phyloP scores from a whole-genome alignment of 768 basidiomycete species.

The Serendipita indica region DNA sequence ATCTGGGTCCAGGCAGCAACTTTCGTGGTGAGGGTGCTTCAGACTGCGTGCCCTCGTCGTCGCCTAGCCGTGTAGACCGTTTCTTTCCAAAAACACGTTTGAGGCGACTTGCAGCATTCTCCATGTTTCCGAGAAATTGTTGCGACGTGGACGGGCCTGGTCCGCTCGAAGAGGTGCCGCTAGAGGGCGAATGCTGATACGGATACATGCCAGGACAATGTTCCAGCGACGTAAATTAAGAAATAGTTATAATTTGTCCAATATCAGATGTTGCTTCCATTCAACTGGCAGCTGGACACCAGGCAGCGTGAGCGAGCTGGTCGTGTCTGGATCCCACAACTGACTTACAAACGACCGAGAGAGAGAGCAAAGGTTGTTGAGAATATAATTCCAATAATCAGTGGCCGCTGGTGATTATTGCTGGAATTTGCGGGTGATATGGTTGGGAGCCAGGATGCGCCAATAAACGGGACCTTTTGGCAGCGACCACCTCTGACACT shows the following conservation, averaged over 20 bases:
- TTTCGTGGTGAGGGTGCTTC: conserved; percentile 6
- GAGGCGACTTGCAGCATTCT: background rate
- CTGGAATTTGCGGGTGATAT: too few relatives aligned
- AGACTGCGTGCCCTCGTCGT: conserved; percentile 5
- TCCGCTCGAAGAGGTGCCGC: background rate
- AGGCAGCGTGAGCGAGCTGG: background rate
- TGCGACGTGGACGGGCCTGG: background rate
- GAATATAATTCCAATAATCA: too few relatives aligned
- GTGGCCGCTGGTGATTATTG: too few relatives aligned
- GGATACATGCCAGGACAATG: background rate
- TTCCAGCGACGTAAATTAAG: too few relatives aligned
- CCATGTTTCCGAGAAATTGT: conserved; percentile 4
- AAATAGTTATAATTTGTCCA: too few relatives aligned
- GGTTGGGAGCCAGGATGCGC: too few relatives aligned
- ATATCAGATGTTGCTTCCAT: background rate
- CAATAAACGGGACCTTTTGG: too few relatives aligned
- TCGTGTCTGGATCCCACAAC: too few relatives aligned
- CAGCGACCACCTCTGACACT: too few relatives aligned
- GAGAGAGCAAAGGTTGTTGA: too few relatives aligned
- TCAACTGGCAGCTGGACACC: background rate
- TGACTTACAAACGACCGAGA: too few relatives aligned
- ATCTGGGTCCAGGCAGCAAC: background rate
- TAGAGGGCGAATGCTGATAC: background rate
- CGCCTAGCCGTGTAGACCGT: background rate
- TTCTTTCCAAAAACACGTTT: conserved; percentile 6